Evolutionary conservation across 2,329 filamentous ascomycete species (phyloP), one percentile per base, ranked within the genome.

Genomic region (Ramichloridium luteum): DNA sequence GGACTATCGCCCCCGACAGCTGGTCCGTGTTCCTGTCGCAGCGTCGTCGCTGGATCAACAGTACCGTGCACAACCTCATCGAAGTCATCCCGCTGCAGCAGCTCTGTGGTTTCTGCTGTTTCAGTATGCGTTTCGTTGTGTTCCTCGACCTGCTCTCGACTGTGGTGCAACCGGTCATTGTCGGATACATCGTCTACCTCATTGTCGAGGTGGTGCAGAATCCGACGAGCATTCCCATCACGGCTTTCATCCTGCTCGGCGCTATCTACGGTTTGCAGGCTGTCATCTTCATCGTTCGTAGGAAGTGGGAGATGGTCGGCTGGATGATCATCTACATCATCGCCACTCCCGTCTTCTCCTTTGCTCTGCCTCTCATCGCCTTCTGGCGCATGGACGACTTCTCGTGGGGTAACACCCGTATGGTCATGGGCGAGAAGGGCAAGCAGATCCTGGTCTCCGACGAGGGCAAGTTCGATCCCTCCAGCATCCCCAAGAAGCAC

Each of bases 351-450:
- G 73, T 98, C 42, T 98, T 93, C 68, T 78, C 82, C 26, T 84
- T 93, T 41, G 85, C 72, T 36, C 70, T 98, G 27, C 90, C 90
- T 1, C 64, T 98, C 16, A 96, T 96, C 58, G 71, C 88, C 30
- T 98, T 98, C 72, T 98, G 90, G 90, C 74, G 94, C 63, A 96
- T 96, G 90, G 90, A 98, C 58, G 90, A 98, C 62, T 98, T 98
- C 72, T 82, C 80, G 49, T 98, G 90, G 90, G 90, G 90, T 61
- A 98, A 94, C 61, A 98, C 90, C 25, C 88, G 90, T 74, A 74
- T 98, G 36, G 85, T 98, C 43, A 90, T 82, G 5, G 90, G 90
- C 55, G 90, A 98, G 56, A 78, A 79, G 57, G 90, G 90, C 43
- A 79, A 84, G 56, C 88, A 94, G 67, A 66, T 96, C 40, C 74